These are phyloP conservation scores for Aspergillus sergii DNA, from an alignment of 2,329 filamentous ascomycete species.

Conservation along the genomic window DNA sequence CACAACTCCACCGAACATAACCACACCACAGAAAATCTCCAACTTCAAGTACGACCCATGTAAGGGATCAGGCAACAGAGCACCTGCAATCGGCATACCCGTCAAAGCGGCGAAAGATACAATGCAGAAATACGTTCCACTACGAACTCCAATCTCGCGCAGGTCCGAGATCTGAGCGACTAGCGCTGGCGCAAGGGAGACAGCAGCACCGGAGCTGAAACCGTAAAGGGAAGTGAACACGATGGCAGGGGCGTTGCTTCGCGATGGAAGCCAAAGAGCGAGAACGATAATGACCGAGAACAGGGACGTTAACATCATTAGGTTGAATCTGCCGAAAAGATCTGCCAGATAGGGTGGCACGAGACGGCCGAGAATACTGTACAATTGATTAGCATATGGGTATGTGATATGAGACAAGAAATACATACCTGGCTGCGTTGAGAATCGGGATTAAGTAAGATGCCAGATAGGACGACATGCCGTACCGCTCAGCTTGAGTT, in stretches of 20 bases:
- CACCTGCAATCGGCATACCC: conserved; percentile 32
- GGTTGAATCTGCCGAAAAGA: neutral
- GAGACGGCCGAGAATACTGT: conserved; percentile 2
- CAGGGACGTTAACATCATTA: neutral
- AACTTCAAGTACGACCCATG: conserved; percentile 28
- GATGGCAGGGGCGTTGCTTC: conserved; percentile 60
- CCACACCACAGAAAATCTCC: conserved; percentile 31
- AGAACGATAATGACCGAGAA: conserved; percentile 29
- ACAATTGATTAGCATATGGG: neutral
- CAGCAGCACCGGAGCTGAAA: conserved; percentile 68
- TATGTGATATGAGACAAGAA: neutral
- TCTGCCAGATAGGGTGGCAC: neutral
- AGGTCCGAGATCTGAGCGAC: conserved; percentile 73
- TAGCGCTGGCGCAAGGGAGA: conserved; percentile 62
- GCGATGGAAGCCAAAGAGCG: conserved; percentile 58
- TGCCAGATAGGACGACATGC: conserved; percentile 54
- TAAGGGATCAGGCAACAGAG: conserved; percentile 29
- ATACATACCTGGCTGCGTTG: conserved; percentile 43
- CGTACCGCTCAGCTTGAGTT: conserved; percentile 49
- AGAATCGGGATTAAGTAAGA: conserved; percentile 58
- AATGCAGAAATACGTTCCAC: conserved; percentile 65
- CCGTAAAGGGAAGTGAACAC: conserved; percentile 70
- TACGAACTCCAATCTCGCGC: conserved; percentile 68
- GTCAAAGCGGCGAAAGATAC: conserved; percentile 67
- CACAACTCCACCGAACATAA: conserved; percentile 26